phyloP scores from a whole-genome alignment of 129 eudicot genomes.

The Ambrosia trifida region DNA sequence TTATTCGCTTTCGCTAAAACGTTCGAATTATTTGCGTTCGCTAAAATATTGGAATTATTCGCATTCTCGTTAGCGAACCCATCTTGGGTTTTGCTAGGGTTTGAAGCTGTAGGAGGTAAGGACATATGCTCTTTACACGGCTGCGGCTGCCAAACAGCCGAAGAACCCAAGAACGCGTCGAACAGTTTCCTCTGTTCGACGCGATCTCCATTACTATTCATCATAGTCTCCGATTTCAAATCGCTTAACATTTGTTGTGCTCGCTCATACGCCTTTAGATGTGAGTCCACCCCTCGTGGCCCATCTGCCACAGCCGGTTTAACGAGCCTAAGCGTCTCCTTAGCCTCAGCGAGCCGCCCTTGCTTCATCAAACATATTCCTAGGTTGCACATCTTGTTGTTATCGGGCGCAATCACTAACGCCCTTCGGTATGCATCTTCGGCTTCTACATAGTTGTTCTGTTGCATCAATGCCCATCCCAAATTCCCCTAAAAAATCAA shows the following conservation, averaged over 20 bases:
- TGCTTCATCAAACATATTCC: conserved; percentile 99
- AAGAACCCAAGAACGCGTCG: conserved; percentile 85
- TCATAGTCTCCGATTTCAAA: conserved; percentile 81
- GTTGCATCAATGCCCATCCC: conserved; percentile 99
- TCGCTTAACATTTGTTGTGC: conserved; percentile 96
- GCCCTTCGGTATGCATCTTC: conserved; percentile 97
- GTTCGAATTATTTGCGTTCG: conserved; percentile 12
- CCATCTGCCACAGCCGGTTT: conserved; percentile 88
- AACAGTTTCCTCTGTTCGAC: conserved; percentile 77
- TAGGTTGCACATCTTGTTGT: conserved; percentile 96
- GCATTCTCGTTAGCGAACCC: conserved; percentile 73
- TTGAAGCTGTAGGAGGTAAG: conserved; percentile 27
- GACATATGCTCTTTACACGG: conserved; percentile 74
- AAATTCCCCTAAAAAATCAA: conserved; percentile 67
- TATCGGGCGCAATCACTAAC: conserved; percentile 81
- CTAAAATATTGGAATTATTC: conserved; percentile 11
- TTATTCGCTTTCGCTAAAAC: conserved; percentile 35
- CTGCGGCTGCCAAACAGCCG: conserved; percentile 98
- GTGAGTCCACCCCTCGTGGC: conserved; percentile 91
- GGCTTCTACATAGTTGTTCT: conserved; percentile 87
- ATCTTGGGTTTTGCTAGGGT: conserved; percentile 32
- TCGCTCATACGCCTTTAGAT: conserved; percentile 95
- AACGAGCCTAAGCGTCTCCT: conserved; percentile 73
- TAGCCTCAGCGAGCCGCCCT: conserved; percentile 90
- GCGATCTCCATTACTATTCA: conserved; percentile 69